Base-by-base conservation (phyloP, 1,139 yeast genomes). In the Geotrichum restrictum region DNA sequence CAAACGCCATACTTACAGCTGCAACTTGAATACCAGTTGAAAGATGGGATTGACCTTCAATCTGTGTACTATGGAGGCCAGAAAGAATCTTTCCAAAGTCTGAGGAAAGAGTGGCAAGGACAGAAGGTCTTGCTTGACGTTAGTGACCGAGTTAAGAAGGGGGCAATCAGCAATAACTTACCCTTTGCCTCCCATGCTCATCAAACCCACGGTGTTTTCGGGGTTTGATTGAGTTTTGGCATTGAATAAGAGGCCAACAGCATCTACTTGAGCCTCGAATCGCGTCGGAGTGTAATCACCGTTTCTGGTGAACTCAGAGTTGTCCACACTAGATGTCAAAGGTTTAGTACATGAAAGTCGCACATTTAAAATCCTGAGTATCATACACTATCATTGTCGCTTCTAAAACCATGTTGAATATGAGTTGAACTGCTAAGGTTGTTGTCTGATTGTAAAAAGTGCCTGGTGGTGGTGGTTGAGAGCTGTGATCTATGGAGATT, bases 231-330 rank as follows among this genome's bases (percentile, higher is more conserved):
- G 84, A 58, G 88, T 81, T 70, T 93, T 91, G 59, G 87, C 82
- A 60, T 86, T 87, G 74, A 93, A 94, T 49, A 94, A 81, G 62
- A 84, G 77, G 64, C 89, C 95, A 22, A 93, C 89, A n/a, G 97
- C 84, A 57, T 94, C 95, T 58, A 86, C 76, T 70, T 94, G 97
- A 1, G 98, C 97, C 57, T 86, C 95, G 67, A 85, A 91, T 64
- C 98, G 79, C 22, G 94, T 84, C 29, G 95, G 83, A 46, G 88
- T 78, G 66, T 84, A 94, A 69, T 94, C 98, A 40, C 98, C 98
- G 68, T 93, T 93, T 65, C 98, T 79, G 81, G 91, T 87, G 70
- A 78, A 93, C 73, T 94, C 98, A 56, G 97, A 88, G 77, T 89
- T 91, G 74, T 94, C 98, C 65, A 93, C 81, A 63, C 73, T 70